Conservation (phyloP, 176 grass and related monocot genomes). For the Avena insularis region DNA sequence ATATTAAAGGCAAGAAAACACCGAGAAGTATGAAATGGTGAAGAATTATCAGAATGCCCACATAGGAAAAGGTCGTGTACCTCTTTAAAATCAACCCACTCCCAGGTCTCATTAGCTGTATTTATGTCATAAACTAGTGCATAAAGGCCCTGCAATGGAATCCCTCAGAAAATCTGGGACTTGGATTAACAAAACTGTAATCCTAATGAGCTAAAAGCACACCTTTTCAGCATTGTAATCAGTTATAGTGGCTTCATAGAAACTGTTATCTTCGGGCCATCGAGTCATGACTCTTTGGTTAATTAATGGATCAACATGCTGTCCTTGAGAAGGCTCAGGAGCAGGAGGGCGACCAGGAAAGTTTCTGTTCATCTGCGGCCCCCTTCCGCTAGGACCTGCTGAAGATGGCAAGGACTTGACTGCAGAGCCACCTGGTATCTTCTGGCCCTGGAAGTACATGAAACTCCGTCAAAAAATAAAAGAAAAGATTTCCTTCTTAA, state of each 20-base stretch:
- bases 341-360: slow-evolving; percentile 56
- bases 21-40: not conserved
- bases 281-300: slow-evolving; percentile 74
- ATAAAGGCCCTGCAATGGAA: slow-evolving; percentile 69
- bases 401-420: slow-evolving; percentile 70
- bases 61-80: slow-evolving; percentile 48
- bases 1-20: not conserved
- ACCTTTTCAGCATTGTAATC: slow-evolving; percentile 69
- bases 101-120: slow-evolving; percentile 79
- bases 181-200: slow-evolving; percentile 41
- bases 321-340: slow-evolving; percentile 54
- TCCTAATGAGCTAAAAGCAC: slow-evolving; percentile 41
- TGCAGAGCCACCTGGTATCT: slow-evolving; percentile 63
- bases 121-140: slow-evolving; percentile 82
- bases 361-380: slow-evolving; percentile 71
- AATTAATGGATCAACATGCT: slow-evolving; percentile 62
- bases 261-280: slow-evolving; percentile 90
- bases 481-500: not conserved
- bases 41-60: slow-evolving; percentile 1
- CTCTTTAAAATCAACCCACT: slow-evolving; percentile 92
- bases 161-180: slow-evolving; percentile 44
- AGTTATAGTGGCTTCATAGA: slow-evolving; percentile 86
- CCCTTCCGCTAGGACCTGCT: slow-evolving; percentile 79
- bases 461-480: slow-evolving; percentile 30
- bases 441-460: slow-evolving; percentile 65